Conservation (phyloP, 2,329 filamentous ascomycete species). For the Microcyclospora tardicrescens region DNA sequence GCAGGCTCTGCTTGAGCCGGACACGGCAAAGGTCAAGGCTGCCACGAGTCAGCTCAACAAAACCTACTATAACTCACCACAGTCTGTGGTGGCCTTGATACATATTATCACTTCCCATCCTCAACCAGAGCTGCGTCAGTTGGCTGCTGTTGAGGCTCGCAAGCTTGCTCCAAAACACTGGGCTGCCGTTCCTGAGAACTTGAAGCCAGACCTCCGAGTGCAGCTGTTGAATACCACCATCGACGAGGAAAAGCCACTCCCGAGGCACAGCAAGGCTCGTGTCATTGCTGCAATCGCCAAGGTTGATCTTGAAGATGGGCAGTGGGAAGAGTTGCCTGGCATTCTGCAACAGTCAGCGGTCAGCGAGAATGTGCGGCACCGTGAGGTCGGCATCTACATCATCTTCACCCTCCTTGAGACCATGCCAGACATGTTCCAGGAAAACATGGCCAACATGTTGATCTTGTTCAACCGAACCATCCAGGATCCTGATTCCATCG, state of each 20-base stretch:
- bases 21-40: conserved; percentile 65
- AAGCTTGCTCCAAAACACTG: conserved; percentile 79
- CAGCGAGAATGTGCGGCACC: conserved; percentile 60
- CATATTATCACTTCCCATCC: conserved; percentile 76
- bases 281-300: conserved; percentile 78
- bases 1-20: conserved; percentile 74
- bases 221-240: conserved; percentile 75
- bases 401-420: conserved; percentile 85
- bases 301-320: conserved; percentile 72
- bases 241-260: conserved; percentile 61
- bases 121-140: conserved; percentile 61
- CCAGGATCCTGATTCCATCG: conserved; percentile 75
- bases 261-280: conserved; percentile 76
- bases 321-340: conserved; percentile 71
- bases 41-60: conserved; percentile 84
- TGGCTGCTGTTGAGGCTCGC: conserved; percentile 80
- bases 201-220: conserved; percentile 70
- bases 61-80: conserved; percentile 77
- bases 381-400: conserved; percentile 89
- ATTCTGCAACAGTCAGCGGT: conserved; percentile 68
- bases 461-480: conserved; percentile 76
- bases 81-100: conserved; percentile 72
- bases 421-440: conserved; percentile 70
- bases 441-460: conserved; percentile 69
- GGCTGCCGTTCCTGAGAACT: conserved; percentile 55